A percentile compares a stretch with the other conserved stretches of the same genome.
phyloP scores from a whole-genome alignment of 495 filamentous ascomycete genomes.

The Choiromyces venosus region DNA sequence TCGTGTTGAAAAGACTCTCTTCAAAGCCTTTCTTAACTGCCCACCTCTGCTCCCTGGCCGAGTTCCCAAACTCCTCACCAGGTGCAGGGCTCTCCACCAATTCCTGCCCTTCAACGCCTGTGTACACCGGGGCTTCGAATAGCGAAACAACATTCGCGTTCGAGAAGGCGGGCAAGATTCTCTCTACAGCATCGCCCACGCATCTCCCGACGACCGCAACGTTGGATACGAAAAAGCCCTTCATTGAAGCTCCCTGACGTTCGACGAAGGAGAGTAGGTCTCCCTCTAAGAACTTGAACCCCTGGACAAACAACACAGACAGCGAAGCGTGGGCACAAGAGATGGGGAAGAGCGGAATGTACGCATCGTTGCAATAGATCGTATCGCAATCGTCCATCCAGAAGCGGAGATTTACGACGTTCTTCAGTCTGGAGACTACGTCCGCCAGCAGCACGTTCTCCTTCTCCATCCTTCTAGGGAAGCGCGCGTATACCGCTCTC shows the following conservation, averaged over 20 bases:
- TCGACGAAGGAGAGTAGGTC: neutral
- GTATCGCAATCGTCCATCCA: slow-evolving; percentile 1
- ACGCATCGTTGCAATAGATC: neutral
- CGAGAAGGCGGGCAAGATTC: neutral
- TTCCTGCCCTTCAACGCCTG: neutral
- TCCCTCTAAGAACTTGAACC: neutral
- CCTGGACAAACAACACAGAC: neutral
- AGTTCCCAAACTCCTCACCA: neutral
- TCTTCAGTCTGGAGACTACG: neutral
- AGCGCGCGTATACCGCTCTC: neutral
- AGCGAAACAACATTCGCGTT: neutral
- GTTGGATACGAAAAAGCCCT: neutral
- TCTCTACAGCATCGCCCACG: neutral
- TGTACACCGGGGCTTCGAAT: neutral
- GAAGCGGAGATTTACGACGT: neutral
- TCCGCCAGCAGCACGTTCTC: neutral
- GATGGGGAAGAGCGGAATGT: neutral
- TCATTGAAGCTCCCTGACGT: neutral
- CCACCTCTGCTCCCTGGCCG: neutral
- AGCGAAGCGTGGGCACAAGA: neutral
- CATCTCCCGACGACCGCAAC: neutral
- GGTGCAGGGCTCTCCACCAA: neutral
- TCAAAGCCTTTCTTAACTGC: neutral
- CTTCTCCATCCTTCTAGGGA: neutral
- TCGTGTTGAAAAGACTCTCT: neutral